phyloP scores from a whole-genome alignment of 2,329 filamentous ascomycete genomes.

The Colletotrichum brevisporum region DNA sequence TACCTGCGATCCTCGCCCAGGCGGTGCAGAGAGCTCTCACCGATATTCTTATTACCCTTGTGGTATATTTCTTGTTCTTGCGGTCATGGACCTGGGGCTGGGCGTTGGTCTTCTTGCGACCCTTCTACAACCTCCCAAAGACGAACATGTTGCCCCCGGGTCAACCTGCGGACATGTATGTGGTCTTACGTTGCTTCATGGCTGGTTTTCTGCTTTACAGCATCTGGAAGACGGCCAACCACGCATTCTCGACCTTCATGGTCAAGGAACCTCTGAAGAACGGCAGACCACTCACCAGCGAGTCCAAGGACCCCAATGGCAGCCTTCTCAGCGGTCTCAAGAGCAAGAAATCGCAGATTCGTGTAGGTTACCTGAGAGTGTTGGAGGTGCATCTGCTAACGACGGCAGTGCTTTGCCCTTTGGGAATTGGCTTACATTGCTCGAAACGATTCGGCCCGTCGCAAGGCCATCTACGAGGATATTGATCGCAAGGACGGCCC shows the following conservation, averaged over 20 bases:
- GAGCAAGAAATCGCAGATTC: conserved; percentile 83
- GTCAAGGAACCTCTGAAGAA: conserved; percentile 87
- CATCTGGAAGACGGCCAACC: conserved; percentile 84
- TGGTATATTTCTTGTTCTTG: conserved; percentile 75
- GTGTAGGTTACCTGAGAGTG: conserved; percentile 61
- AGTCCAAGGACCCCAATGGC: conserved; percentile 92
- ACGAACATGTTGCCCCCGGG: conserved; percentile 73
- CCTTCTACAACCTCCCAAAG: conserved; percentile 82
- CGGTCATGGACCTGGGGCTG: conserved; percentile 77
- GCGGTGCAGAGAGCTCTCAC: conserved; percentile 57
- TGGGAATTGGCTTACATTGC: conserved; percentile 92
- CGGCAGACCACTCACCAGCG: conserved; percentile 84
- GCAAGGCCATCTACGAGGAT: conserved; percentile 87
- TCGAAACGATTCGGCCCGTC: conserved; percentile 78
- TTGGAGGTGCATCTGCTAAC: conserved; percentile 1
- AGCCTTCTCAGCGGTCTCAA: conserved; percentile 88
- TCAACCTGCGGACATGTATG: conserved; percentile 70
- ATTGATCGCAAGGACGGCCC: conserved; percentile 86
- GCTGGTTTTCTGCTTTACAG: conserved; percentile 78
- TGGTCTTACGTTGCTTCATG: conserved; percentile 68
- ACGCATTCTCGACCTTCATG: conserved; percentile 85
- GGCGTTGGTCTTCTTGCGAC: conserved; percentile 78
- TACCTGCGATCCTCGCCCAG: conserved; percentile 56
- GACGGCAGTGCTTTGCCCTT: conserved; percentile 76
- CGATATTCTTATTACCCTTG: conserved; percentile 60